Conservation (phyloP, 2,329 filamentous ascomycete genomes). For the Fusarium burgessii region DNA sequence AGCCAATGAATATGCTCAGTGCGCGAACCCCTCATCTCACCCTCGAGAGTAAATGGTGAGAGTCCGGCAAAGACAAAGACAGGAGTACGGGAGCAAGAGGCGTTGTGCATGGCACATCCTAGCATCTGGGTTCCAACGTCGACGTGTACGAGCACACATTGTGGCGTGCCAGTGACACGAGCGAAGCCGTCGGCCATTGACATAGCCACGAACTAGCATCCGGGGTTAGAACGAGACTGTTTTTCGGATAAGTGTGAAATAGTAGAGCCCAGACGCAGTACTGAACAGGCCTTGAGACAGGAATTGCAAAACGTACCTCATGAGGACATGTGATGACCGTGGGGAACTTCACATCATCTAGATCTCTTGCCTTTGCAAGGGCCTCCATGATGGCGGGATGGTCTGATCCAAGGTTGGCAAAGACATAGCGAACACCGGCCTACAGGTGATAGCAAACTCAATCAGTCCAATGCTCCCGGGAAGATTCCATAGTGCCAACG, state of each 20-base stretch:
- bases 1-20: slow-evolving; percentile 90
- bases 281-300: not conserved
- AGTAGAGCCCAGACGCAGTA: not conserved
- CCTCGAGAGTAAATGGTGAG: slow-evolving; percentile 80
- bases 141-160: slow-evolving; percentile 82
- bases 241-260: no score
- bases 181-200: slow-evolving; percentile 87
- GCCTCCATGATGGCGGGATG: slow-evolving; percentile 83
- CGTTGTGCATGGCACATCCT: slow-evolving; percentile 81
- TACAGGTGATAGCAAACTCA: not conserved
- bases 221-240: not conserved
- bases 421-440: slow-evolving; percentile 67
- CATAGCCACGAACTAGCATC: slow-evolving; percentile 78
- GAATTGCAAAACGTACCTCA: not conserved
- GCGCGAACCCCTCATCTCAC: slow-evolving; percentile 77
- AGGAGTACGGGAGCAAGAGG: slow-evolving; percentile 77
- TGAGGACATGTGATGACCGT: slow-evolving; percentile 17
- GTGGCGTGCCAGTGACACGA: slow-evolving; percentile 75
- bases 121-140: slow-evolving; percentile 84
- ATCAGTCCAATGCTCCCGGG: not conserved
- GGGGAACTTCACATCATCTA: not conserved
- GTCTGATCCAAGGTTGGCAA: slow-evolving; percentile 74
- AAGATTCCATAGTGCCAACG: not conserved
- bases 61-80: slow-evolving; percentile 82
- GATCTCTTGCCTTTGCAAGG: slow-evolving; percentile 75